phyloP scores from a whole-genome alignment of 768 basidiomycete genomes.

The Mycena venus region DNA sequence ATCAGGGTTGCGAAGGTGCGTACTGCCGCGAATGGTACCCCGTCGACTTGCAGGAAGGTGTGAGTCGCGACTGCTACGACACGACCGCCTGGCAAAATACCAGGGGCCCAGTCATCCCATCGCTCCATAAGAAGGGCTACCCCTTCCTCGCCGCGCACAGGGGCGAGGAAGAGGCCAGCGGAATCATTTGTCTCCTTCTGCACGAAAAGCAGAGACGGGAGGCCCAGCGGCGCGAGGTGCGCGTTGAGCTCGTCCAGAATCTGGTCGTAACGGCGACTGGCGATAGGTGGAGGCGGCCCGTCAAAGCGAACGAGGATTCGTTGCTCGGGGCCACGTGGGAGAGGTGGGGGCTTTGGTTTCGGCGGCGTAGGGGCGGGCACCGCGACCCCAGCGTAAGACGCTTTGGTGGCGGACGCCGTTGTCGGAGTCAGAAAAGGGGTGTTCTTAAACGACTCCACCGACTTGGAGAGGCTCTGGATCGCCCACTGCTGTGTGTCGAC shows the following conservation, averaged over 20 bases:
- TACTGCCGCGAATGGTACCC: background rate
- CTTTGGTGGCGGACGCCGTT: background rate
- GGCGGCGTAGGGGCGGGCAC: background rate
- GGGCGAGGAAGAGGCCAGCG: no score
- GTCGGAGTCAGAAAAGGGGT: background rate
- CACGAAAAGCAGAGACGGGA: no score
- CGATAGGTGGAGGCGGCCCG: no score
- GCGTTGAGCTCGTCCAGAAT: no score
- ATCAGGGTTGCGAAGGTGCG: background rate
- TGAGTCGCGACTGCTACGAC: background rate
- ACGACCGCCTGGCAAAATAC: background rate
- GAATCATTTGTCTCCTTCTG: no score
- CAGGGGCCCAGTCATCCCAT: background rate
- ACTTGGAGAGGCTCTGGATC: constrained; percentile 3
- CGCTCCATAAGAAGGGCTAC: background rate
- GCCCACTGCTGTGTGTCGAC: constrained; percentile 1
- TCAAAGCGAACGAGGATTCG: background rate
- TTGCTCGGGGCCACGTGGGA: background rate
- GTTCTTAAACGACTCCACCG: constrained; percentile 5
- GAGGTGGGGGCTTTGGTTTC: background rate
- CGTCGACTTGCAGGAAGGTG: constrained; percentile 3
- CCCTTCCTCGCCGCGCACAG: no score
- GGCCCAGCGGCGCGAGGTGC: no score
- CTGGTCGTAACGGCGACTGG: no score
- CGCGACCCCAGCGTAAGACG: background rate